phyloP scores from a whole-genome alignment of 345 rosid genomes.

The Lepidium didymum region DNA sequence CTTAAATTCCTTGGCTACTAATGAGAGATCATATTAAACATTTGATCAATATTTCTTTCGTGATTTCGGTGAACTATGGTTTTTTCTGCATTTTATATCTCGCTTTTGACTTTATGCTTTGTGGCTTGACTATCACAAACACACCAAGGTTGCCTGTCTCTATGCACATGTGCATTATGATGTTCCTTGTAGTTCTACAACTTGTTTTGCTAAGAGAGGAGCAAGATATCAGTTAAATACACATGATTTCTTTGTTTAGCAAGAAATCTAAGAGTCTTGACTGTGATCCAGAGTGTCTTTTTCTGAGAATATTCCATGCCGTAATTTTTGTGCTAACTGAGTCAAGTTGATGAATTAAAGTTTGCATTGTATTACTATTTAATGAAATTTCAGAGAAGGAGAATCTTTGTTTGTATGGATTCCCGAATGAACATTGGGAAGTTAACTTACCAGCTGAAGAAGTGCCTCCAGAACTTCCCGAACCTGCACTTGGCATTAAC shows the following conservation, averaged over 20 bases:
- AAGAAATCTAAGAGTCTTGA: neutral
- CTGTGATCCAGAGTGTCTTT: neutral
- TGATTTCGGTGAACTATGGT: neutral
- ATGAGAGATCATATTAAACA: neutral
- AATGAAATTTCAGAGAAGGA: conserved; percentile 51
- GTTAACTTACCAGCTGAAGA: conserved; percentile 85
- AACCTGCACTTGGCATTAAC: conserved; percentile 86
- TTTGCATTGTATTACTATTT: neutral
- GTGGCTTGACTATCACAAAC: neutral
- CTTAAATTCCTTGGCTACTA: neutral
- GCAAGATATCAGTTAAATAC: neutral
- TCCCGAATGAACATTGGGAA: conserved; percentile 73
- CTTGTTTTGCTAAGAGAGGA: neutral
- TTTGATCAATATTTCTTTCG: neutral
- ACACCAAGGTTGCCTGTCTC: neutral
- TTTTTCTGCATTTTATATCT: neutral
- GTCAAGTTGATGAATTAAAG: neutral
- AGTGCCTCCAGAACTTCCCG: conserved; percentile 91
- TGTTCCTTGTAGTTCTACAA: neutral
- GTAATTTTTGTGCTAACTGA: neutral
- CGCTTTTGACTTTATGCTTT: neutral
- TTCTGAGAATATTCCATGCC: neutral
- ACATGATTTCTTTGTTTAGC: neutral
- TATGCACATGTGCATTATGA: neutral
- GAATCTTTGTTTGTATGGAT: conserved; percentile 80